Evolutionary conservation across 2,329 filamentous ascomycete species (phyloP), one percentile per base, ranked within the genome.

Genomic region (Aureobasidium leucospermi): DNA sequence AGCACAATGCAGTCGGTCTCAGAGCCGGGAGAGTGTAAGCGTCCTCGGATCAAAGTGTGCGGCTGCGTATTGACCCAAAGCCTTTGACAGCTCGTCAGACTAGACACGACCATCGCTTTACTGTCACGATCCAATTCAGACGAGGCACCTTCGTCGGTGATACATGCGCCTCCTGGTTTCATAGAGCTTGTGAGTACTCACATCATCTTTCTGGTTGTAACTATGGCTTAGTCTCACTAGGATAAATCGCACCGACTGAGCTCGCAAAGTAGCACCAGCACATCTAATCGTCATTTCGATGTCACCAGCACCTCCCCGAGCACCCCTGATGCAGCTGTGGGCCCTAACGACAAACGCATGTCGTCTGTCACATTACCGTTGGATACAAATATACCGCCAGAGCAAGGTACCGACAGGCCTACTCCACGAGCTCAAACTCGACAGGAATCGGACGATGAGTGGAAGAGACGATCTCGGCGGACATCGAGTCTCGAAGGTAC

Each of bases 151-250:
- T 82, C 90, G 57, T 96, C 92, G 1, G 92, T 96, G 58, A 96
- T 96, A 65, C 92, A 96, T 78, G 90, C 89, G 15, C 91, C 92
- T 0, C 81, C 90, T 64, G 89, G 87, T 63, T 96, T 94, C 73
- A 82, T 84, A 59, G 83, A 83, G 66, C 96, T 94, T 82, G 89
- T 94, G 72, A 69, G 82, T 70, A 43, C 47, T 55, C 39, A 2
- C n/a, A 36, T 19, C 15, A 34, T 6, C 19, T 38, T 31, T 1
- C 11, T 16, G 11, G 13, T 9, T 28, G 36, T 11, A 42, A 5
- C 3, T 9, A 28, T 51, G 13, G 34, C 36, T 52, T 4, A 36
- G 10, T n/a, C 4, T 23, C 4, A 28, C 10, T 19, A 55, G 43
- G 31, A 63, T n/a, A 16, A n/a, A 23, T n/a, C 41, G 29, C 36